Percentiles rank a stretch among this genome's conserved stretches.
phyloP scores from a whole-genome alignment of 495 filamentous ascomycete genomes.

The Penicillium cinerascens region DNA sequence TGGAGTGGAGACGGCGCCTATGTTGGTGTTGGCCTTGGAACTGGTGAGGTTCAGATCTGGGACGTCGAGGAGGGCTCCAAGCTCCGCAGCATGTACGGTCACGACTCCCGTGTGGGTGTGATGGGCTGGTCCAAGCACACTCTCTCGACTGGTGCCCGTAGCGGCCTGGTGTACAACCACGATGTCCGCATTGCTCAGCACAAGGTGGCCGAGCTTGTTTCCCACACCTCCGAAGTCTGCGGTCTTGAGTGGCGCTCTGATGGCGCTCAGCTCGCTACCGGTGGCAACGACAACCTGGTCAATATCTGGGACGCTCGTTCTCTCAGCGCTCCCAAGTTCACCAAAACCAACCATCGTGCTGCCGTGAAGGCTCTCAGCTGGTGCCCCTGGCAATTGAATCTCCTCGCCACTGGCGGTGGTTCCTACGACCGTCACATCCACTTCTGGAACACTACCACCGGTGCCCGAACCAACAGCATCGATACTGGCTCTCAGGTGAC shows the following conservation, averaged over 20 bases:
- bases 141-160: constrained; percentile 89
- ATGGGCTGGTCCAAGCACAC: constrained; percentile 99
- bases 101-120: constrained; percentile 93
- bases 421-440: constrained; percentile 97
- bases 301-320: constrained; percentile 98
- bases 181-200: constrained; percentile 97
- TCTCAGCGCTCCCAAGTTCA: constrained; percentile 89
- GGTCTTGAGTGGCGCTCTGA: constrained; percentile 96
- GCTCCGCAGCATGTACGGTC: constrained; percentile 96
- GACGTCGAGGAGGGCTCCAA: constrained; percentile 93
- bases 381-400: constrained; percentile 98
- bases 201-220: constrained; percentile 94
- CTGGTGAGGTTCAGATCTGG: constrained; percentile 98
- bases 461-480: constrained; percentile 96
- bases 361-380: constrained; percentile 97
- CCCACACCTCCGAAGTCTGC: constrained; percentile 95
- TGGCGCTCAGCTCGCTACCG: constrained; percentile 92
- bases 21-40: constrained; percentile 89
- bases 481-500: constrained; percentile 97
- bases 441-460: constrained; percentile 99
- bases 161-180: constrained; percentile 97
- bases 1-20: constrained; percentile 98
- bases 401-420: constrained; percentile 93
- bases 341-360: constrained; percentile 98
- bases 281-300: constrained; percentile 97